Evolutionary conservation across 768 basidiomycete genomes (phyloP), one percentile per base, ranked within the genome.

Genomic region (Auricularia sp.): DNA sequence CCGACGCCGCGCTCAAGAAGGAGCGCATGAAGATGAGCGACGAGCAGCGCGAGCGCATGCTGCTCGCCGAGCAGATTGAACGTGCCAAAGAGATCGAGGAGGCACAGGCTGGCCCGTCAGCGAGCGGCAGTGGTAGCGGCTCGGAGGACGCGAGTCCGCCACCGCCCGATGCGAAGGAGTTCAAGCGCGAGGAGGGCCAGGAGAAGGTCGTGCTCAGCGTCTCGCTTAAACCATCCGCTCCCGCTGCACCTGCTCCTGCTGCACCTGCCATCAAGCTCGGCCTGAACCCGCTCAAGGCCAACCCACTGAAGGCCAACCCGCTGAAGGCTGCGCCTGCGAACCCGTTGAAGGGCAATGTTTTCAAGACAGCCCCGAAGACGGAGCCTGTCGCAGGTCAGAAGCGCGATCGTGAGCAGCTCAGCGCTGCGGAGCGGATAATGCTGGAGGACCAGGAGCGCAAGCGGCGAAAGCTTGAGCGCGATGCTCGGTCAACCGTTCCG

Each of bases 51-150:
- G 96, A 98, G 75, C 86, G 97, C 16, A 77, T 85, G 70, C 82
- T 94, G 62, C 90, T 99, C 67, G 82, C 88, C 11, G 94, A 97
- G 70, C 96, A 99, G 77, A 98, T 99, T 64, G 92, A 92, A 74
- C 83, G 94, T 45, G 97, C 96, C 2, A 80, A 78, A 6, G 78
- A 77, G 35, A 61, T 68, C 18, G 85, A 86, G 65, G 77, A 74
- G 29, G 14, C 39, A 18, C 65, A 67, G 37, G 42, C 68, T 54
- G 51, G 47, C n/a, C 18, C 61, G 18, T 8, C 58, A 34, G 62
- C 63, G 44, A 37, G 44, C 56, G n/a, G 67, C 33, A 10, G 66
- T 42, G 16, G 51, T 45, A 35, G 67, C 44, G 18, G 45, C 45
- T 54, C 54, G 42, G 80, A 76, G 54, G 75, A 77, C 18, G 71